A percentile compares a stretch with the other conserved stretches of the same genome.
Conservation (phyloP, 345 rosid species). For the Eucalyptus decipiens region DNA sequence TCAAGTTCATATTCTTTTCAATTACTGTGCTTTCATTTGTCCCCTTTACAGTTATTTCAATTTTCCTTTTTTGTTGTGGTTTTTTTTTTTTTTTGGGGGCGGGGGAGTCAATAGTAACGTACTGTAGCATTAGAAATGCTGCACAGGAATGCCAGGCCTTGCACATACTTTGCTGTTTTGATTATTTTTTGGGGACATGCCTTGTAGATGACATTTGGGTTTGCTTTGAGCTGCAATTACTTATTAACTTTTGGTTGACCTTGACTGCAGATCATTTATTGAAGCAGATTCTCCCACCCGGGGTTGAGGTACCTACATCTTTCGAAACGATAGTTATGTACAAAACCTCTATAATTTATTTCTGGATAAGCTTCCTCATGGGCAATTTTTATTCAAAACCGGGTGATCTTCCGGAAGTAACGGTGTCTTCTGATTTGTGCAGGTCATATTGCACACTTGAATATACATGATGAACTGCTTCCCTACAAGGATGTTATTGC, state of each 20-base stretch:
- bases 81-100: neutral
- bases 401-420: neutral
- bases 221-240: neutral
- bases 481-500: constrained; percentile 83
- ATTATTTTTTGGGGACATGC: neutral
- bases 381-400: neutral
- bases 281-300: constrained; percentile 83
- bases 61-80: too few relatives aligned
- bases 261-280: constrained; percentile 60
- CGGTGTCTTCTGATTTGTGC: constrained; percentile 11
- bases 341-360: constrained; percentile 1
- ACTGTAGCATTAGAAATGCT: neutral
- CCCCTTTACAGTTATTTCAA: neutral
- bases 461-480: constrained; percentile 76
- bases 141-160: neutral
- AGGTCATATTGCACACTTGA: constrained; percentile 95
- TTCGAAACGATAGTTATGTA: constrained; percentile 92
- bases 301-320: constrained; percentile 88
- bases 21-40: neutral
- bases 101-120: neutral
- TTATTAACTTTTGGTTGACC: neutral
- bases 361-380: neutral
- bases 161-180: neutral
- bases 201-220: neutral
- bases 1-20: neutral